phyloP scores from a whole-genome alignment of 192 early-diverging fungal genomes.

The Lunasporangiospora selenospora region DNA sequence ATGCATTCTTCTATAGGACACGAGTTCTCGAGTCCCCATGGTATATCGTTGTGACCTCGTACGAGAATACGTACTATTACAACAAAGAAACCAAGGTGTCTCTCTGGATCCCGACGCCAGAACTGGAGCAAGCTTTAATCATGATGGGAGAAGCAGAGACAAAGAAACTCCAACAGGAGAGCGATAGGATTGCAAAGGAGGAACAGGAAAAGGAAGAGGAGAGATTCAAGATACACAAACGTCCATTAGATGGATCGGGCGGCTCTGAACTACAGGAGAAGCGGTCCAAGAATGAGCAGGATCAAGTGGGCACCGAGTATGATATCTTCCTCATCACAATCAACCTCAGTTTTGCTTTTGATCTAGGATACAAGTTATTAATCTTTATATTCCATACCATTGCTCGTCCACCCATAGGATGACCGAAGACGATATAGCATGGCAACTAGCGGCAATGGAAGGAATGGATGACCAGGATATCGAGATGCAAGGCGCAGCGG shows the following conservation, averaged over 20 bases:
- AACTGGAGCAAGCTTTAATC: conserved; percentile 56
- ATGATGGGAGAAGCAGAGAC: conserved; percentile 59
- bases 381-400: background rate
- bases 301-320: conserved; percentile 41
- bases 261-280: conserved; percentile 12
- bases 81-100: conserved; percentile 71
- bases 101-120: conserved; percentile 70
- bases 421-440: conserved; percentile 68
- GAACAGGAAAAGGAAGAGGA: conserved; percentile 41
- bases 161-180: conserved; percentile 29
- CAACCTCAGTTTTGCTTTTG: background rate
- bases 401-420: conserved; percentile 44
- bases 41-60: conserved; percentile 74
- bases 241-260: conserved; percentile 2
- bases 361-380: background rate
- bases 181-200: conserved; percentile 47
- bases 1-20: too few relatives aligned
- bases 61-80: conserved; percentile 80
- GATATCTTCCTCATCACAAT: background rate
- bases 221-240: conserved; percentile 7
- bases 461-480: conserved; percentile 29
- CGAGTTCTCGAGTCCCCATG: conserved; percentile 72
- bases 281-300: conserved; percentile 15
- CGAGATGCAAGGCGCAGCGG: conserved; percentile 24
- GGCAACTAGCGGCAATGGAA: conserved; percentile 63